Evolutionary conservation across 768 basidiomycete species (phyloP).

Genomic region (Boletus rubropictus): DNA sequence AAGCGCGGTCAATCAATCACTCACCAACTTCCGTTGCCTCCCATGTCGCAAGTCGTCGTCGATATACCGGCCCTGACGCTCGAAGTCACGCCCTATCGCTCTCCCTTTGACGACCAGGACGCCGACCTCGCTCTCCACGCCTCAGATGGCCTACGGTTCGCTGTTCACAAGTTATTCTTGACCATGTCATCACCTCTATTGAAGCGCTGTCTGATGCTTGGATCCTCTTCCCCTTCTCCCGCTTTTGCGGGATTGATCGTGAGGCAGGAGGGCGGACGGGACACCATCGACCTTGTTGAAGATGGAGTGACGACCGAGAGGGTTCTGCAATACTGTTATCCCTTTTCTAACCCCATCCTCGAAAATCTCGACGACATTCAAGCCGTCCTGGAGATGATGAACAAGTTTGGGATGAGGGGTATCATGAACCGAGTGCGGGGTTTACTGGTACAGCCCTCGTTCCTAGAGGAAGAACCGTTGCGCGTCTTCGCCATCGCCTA

Average conservation of each 20-base stretch:
- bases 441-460: conserved; percentile 22
- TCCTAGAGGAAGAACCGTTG: conserved; percentile 30
- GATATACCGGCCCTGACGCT: conserved; percentile 27
- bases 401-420: conserved; percentile 36
- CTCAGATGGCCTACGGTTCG: conserved; percentile 39
- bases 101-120: conserved; percentile 37
- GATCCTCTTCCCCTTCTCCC: conserved; percentile 27
- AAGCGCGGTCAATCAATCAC: conserved; percentile 13
- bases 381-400: conserved; percentile 31
- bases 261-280: conserved; percentile 19
- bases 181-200: conserved; percentile 40
- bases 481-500: conserved; percentile 38
- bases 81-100: conserved; percentile 21
- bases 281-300: conserved; percentile 31
- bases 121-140: conserved; percentile 41
- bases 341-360: conserved; percentile 30
- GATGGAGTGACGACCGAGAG: conserved; percentile 27
- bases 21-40: conserved; percentile 9
- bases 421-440: conserved; percentile 27
- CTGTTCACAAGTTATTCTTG: conserved; percentile 39
- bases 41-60: conserved; percentile 27
- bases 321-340: conserved; percentile 35
- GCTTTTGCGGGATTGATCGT: conserved; percentile 23
- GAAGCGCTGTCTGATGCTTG: conserved; percentile 25
- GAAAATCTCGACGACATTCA: conserved; percentile 33